phyloP scores from a whole-genome alignment of 2,329 filamentous ascomycete genomes.

The Venturia asperata region DNA sequence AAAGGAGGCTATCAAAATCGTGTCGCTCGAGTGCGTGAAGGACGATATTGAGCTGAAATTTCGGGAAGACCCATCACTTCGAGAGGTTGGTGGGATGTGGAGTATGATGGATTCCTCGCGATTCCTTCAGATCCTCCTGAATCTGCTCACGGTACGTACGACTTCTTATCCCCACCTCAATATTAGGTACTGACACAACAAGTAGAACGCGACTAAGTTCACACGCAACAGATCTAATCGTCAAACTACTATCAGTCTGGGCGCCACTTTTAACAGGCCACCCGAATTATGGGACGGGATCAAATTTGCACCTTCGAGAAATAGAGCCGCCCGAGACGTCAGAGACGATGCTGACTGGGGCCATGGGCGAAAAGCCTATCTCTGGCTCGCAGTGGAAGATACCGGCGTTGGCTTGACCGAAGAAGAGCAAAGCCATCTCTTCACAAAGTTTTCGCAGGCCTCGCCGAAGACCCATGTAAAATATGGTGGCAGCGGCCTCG shows the following conservation, averaged over 20 bases:
- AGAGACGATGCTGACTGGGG: slow-evolving; percentile 9
- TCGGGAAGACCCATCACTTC: slow-evolving; percentile 12
- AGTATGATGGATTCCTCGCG: slow-evolving; percentile 9
- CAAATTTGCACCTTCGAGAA: background rate
- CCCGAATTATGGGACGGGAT: background rate
- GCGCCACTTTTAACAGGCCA: background rate
- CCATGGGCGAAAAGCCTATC: slow-evolving; percentile 33
- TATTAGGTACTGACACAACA: too few relatives aligned
- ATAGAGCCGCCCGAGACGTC: background rate
- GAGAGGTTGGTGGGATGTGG: background rate
- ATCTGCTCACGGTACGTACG: background rate
- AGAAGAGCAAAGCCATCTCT: slow-evolving; percentile 50
- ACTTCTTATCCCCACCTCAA: background rate
- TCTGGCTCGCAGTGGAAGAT: slow-evolving; percentile 58
- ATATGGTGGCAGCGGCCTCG: slow-evolving; percentile 11
- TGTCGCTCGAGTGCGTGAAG: slow-evolving; percentile 8
- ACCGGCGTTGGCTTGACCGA: slow-evolving; percentile 58
- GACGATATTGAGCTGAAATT: slow-evolving; percentile 2
- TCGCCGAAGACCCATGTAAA: slow-evolving; percentile 52
- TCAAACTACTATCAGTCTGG: slow-evolving; percentile 7
- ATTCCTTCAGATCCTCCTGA: slow-evolving; percentile 13
- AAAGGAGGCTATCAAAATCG: slow-evolving; percentile 7
- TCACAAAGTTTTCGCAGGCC: slow-evolving; percentile 63
- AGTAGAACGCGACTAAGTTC: background rate
- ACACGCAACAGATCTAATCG: background rate